Evolutionary conservation across 495 filamentous ascomycete genomes (phyloP), one percentile per base, ranked within the genome.

Genomic region (Cenococcum geophilum): DNA sequence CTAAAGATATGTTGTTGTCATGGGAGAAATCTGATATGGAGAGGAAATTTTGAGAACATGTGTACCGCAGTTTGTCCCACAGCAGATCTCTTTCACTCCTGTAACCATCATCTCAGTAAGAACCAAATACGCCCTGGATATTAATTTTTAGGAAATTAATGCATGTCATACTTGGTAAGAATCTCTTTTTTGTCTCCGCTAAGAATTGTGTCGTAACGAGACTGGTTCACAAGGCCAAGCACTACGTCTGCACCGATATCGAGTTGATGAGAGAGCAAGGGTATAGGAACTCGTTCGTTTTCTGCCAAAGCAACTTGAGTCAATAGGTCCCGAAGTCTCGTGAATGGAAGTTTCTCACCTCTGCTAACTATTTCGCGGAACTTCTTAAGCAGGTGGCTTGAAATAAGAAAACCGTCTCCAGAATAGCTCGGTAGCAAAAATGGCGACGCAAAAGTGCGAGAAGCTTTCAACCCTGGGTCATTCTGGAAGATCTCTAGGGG

Each of bases 1-100:
- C 43, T 20, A 53, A 27, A 8, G 55, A 55, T 18, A 66, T n/a
- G 35, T 67, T 60, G n/a, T 60, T 45, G 2, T 63, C 56, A n/a
- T 57, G 5, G 0, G 52, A 51, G 42, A 67, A 63, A 0, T 37
- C 1, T 21, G 55, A 32, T 45, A 52, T 60, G 12, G 40, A 52
- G 8, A 67, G 51, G 5, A 62, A 21, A 21, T 59, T 37, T 14
- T 6, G 8, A 6, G 55, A 23, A 8, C 45, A 20, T 34, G 45
- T 23, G 5, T 55, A 27, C 25, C 34, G 54, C 6, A 66, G 49
- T 1, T 58, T 21, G 2, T 45, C 21, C 34, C 21, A 10, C 12
- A 66, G 14, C 10, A 11, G 18, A 43, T 55, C 40, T 47, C 48
- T 42, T 34, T 18, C 18, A 14, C 40, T 18, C 40, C 40, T 45